Base-by-base conservation (phyloP, 495 filamentous ascomycete species). In the Penicillium longicatenatum region DNA sequence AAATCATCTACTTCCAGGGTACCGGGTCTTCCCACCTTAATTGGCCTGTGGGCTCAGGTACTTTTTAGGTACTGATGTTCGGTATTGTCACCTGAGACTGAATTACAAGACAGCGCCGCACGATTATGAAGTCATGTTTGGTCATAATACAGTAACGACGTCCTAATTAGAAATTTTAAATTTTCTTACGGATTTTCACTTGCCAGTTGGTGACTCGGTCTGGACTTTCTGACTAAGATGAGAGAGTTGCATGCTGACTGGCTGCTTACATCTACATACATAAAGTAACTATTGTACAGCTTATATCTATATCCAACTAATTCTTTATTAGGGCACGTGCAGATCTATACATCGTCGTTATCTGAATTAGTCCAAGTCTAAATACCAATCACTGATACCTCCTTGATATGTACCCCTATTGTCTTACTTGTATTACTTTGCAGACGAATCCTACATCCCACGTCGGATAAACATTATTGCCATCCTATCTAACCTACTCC, bases 381-480 rank as follows among this genome's bases (percentile, higher is more conserved):
- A 17, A 39, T 17, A n/a, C 16, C 14, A 39, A 17, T 39, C n/a
- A 17, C 3, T 7, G 1, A 17, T 16, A 39, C 14, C 16, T 6
- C 2, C 16, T n/a, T 17, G 14, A 0, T 39, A 5, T 1, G 31
- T 35, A 11, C 31, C 10, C 31, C 31, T 26, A 6, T 6, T 26
- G 26, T 26, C 26, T 35, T 10, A 12, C 31, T 35, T 4, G 12
- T 2, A 14, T 35, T 12, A 14, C 1, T 1, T 35, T 14, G 10
- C n/a, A n/a, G n/a, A n/a, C n/a, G n/a, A n/a, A n/a, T n/a, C n/a
- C n/a, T 35, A 11, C 14, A 39, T 39, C 16, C 16, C 24, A 29
- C 24, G 9, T 26, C 75, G 73, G 71, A 74, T 59, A 70, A 75
- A 72, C 65, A 42, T 70, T 76, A 42, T 69, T 74, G 57, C 72